These are phyloP conservation scores for Rasamsonia emersonii DNA, from an alignment of 2,329 filamentous ascomycete species.

Conservation along the genomic window DNA sequence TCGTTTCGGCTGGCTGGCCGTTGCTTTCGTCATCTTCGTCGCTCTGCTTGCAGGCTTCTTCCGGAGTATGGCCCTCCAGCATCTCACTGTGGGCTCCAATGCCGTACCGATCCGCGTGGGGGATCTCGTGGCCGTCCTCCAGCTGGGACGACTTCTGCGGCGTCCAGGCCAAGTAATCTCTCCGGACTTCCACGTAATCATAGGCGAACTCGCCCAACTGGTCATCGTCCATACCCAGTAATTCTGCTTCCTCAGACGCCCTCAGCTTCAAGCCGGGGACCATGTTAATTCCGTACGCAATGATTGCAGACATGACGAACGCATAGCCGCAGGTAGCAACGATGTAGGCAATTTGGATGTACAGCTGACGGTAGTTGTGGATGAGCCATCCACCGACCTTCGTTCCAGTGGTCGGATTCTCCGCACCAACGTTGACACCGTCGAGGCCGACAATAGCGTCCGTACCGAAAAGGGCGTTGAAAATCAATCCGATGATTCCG, in stretches of 20 bases:
- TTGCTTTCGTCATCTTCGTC: constrained; percentile 22
- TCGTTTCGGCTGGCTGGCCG: constrained; percentile 15
- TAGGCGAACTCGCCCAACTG: constrained; percentile 45
- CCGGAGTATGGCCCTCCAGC: constrained; percentile 47
- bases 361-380: constrained; percentile 61
- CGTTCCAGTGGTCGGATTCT: constrained; percentile 29
- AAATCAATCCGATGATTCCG: constrained; percentile 69
- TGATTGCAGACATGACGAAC: constrained; percentile 59
- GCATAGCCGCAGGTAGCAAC: constrained; percentile 57
- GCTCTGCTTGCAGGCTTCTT: constrained; percentile 20
- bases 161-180: constrained; percentile 44
- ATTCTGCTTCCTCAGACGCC: constrained; percentile 58
- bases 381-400: constrained; percentile 60
- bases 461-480: constrained; percentile 69
- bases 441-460: constrained; percentile 67
- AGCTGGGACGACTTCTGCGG: constrained; percentile 35
- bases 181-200: constrained; percentile 44
- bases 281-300: constrained; percentile 63
- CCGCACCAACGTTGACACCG: constrained; percentile 47
- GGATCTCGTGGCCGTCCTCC: constrained; percentile 45
- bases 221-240: constrained; percentile 53
- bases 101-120: constrained; percentile 52
- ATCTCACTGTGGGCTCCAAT: constrained; percentile 54
- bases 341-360: constrained; percentile 62
- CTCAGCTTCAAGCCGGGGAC: constrained; percentile 63